Percentiles rank a stretch among this genome's conserved stretches.
phyloP scores from a whole-genome alignment of 495 filamentous ascomycete genomes.

The Pseudomonodictys pantanalensis region DNA sequence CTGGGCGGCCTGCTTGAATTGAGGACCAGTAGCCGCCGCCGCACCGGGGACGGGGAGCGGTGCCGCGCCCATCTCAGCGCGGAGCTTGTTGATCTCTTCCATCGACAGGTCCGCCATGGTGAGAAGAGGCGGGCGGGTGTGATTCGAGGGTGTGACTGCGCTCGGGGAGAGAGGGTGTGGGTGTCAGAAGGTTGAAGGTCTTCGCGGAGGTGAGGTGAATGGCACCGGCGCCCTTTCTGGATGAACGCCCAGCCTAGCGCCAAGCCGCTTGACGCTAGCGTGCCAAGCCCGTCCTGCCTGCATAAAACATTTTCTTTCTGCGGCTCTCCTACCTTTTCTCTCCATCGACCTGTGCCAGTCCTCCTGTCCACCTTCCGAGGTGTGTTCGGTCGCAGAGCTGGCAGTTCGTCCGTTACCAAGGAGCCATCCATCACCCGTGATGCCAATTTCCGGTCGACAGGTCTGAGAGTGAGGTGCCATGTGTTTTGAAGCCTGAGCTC shows the following conservation, averaged over 20 bases:
- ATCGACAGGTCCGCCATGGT: conserved; percentile 82
- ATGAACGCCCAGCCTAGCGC: neutral
- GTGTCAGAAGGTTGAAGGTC: neutral
- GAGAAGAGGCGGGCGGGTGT: conserved; percentile 7
- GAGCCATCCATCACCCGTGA: conserved; percentile 71
- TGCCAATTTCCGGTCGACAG: conserved; percentile 92
- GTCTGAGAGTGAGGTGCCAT: conserved; percentile 70
- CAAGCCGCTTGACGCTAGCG: conserved; percentile 4
- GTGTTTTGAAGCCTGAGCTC: conserved; percentile 59
- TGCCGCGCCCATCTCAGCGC: conserved; percentile 82
- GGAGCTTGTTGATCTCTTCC: conserved; percentile 92
- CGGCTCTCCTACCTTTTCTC: conserved; percentile 40
- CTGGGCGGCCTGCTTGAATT: conserved; percentile 56
- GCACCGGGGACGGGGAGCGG: conserved; percentile 78
- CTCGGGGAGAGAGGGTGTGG: neutral
- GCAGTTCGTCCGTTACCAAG: conserved; percentile 77
- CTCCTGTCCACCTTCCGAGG: conserved; percentile 59
- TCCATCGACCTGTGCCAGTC: conserved; percentile 77
- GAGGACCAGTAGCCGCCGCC: conserved; percentile 46
- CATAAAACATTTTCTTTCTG: conserved; percentile 32
- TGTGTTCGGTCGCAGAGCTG: conserved; percentile 72
- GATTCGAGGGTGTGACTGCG: neutral
- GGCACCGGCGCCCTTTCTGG: neutral
- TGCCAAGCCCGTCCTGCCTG: conserved; percentile 6
- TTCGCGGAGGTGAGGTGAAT: neutral